Percentiles rank a stretch among this genome's conserved stretches.
phyloP scores from a whole-genome alignment of 2,329 filamentous ascomycete species.

The Alternaria viburni region DNA sequence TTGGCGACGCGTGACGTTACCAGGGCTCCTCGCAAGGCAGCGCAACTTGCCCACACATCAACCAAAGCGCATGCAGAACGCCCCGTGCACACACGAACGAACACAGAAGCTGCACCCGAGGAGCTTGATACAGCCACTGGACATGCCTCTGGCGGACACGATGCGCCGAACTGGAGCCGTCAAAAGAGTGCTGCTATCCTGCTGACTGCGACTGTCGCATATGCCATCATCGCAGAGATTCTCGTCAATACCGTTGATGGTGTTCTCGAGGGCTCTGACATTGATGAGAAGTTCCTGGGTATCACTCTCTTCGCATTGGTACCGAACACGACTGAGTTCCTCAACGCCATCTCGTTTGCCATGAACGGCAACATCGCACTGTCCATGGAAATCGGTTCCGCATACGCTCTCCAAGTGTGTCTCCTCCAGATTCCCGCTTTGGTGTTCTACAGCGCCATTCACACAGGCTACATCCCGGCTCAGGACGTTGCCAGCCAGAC shows the following conservation, averaged over 20 bases:
- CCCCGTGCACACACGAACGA: slow-evolving; percentile 47
- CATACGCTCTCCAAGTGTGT: slow-evolving; percentile 95
- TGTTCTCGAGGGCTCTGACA: slow-evolving; percentile 86
- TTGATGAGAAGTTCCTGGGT: slow-evolving; percentile 96
- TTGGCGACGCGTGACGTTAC: slow-evolving; percentile 81
- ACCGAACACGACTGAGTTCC: slow-evolving; percentile 96
- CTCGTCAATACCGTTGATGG: slow-evolving; percentile 96
- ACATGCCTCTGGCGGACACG: slow-evolving; percentile 69
- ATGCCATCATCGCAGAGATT: slow-evolving; percentile 97
- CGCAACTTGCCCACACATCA: slow-evolving; percentile 49
- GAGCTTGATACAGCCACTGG: slow-evolving; percentile 54
- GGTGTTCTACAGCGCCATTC: slow-evolving; percentile 86
- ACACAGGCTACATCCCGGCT: slow-evolving; percentile 64
- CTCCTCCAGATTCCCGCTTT: slow-evolving; percentile 91
- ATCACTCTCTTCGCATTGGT: slow-evolving; percentile 97
- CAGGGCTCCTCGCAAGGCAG: slow-evolving; percentile 59
- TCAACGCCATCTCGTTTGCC: slow-evolving; percentile 98
- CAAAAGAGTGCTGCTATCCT: slow-evolving; percentile 89
- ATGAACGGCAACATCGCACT: slow-evolving; percentile 99
- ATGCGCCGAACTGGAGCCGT: slow-evolving; percentile 98
- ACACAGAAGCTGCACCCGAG: slow-evolving; percentile 59
- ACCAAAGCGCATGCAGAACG: slow-evolving; percentile 48
- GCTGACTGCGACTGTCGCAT: slow-evolving; percentile 85
- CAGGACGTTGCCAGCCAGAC: slow-evolving; percentile 66
- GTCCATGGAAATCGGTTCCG: slow-evolving; percentile 98